Conservation (phyloP, 352 stramenopile species). For the Pythium folliculosum region DNA sequence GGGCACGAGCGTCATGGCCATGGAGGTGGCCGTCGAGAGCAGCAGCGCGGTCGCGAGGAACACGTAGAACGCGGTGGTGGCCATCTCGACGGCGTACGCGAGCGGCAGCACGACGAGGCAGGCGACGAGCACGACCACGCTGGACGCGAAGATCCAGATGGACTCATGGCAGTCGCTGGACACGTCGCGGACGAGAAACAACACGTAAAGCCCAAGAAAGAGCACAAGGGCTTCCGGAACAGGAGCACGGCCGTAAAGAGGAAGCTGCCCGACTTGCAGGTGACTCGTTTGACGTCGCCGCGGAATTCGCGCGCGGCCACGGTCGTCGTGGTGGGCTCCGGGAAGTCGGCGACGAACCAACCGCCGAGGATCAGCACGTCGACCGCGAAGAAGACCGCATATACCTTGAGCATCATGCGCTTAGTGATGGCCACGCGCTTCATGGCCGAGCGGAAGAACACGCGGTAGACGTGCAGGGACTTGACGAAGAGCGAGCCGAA, state of each 20-base stretch:
- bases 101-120: conserved; percentile 31
- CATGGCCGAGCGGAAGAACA: conserved; percentile 29
- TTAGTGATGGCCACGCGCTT: conserved; percentile 27
- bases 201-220: conserved; percentile 24
- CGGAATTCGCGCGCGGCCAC: not conserved
- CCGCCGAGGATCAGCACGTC: conserved; percentile 31
- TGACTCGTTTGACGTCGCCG: conserved; percentile 18
- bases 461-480: conserved; percentile 38
- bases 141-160: conserved; percentile 37
- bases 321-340: conserved; percentile 31
- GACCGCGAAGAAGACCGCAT: conserved; percentile 12
- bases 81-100: conserved; percentile 33
- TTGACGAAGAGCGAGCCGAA: conserved; percentile 38
- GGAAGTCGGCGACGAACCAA: conserved; percentile 33
- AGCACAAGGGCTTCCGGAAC: conserved; percentile 38
- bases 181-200: conserved; percentile 27
- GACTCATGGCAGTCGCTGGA: conserved; percentile 46
- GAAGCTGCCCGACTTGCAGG: conserved; percentile 28
- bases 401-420: conserved; percentile 22
- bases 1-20: conserved; percentile 26
- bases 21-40: conserved; percentile 14
- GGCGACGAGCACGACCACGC: conserved; percentile 26
- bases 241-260: conserved; percentile 33
- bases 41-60: conserved; percentile 25
- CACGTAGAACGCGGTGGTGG: conserved; percentile 24